Base-by-base conservation (phyloP, 1,284 basidiomycete species). In the Paramarasmius palmivorus region DNA sequence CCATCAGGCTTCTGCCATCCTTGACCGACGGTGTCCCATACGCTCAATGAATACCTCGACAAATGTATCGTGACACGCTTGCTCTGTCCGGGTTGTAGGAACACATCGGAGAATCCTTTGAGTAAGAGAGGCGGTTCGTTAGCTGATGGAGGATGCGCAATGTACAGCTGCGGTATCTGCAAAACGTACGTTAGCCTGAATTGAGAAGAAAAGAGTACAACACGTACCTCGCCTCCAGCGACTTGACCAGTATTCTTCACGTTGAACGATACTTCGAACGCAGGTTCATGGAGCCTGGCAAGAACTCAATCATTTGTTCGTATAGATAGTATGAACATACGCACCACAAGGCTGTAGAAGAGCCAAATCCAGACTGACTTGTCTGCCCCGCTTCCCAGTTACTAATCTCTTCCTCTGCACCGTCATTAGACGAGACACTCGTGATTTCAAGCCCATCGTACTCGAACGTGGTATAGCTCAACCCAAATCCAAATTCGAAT, bases 401-500 rank as follows among this genome's bases (percentile, higher is more conserved):
- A 25, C 45, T 25, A 17, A 56, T 50, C 15, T 45, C 29, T 32
- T 32, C 37, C n/a, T 53, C 54, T 4, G 32, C 36, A 10, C 52
- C 25, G 8, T 32, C 50, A 19, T 26, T 45, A 22, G 40, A 40
- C 2, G 26, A 47, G 5, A 46, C 47, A 17, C 14, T 19, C 5
- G 58, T 56, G 9, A 66, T 61, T 51, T 62, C 36, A 17, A 79
- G 57, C 34, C 68, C 66, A 19, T 63, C 66, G 57, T 75, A 77
- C 23, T 65, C 62, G 67, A 85, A 85, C 0, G 62, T 69, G 19
- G 82, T 80, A 67, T 84, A 86, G 38, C 73, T 77, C 49, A 84
- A 63, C 0, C 86, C 77, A 60, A 76, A 85, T 2, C 87, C 87
- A 61, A 89, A 89, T 49, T 79, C 78, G 59, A 75, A 88, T 19